Evolutionary conservation across 306 rosid species (phyloP).

Genomic region (Rosa chinensis): DNA sequence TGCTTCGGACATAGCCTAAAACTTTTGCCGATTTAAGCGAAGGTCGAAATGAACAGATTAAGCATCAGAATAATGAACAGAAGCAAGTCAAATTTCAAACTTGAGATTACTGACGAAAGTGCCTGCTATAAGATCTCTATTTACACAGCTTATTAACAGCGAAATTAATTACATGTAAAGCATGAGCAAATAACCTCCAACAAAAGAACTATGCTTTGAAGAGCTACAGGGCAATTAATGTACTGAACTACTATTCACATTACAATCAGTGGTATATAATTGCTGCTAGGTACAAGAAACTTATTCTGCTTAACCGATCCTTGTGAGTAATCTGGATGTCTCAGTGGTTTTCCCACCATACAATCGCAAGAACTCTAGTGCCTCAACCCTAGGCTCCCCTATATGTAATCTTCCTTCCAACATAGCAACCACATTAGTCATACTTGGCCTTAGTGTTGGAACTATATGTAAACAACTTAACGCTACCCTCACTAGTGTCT

Average conservation of each 20-base stretch:
- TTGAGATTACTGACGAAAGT: background rate
- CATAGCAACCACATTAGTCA: constrained; percentile 29
- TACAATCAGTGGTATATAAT: background rate
- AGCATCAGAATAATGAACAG: no score
- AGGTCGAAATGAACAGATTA: background rate
- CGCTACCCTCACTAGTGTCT: constrained; percentile 22
- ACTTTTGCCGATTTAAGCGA: background rate
- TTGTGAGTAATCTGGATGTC: background rate
- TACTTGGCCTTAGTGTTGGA: constrained; percentile 24
- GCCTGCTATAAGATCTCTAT: background rate
- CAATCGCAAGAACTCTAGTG: constrained; percentile 20
- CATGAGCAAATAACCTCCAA: background rate
- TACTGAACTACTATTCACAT: background rate
- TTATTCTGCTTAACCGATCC: background rate
- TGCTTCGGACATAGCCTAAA: background rate
- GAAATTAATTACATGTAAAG: background rate
- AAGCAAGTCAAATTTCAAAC: no score
- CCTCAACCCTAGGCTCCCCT: constrained; percentile 19
- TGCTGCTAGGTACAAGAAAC: background rate
- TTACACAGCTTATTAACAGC: background rate
- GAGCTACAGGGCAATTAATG: background rate
- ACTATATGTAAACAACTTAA: constrained; percentile 27
- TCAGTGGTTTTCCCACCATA: constrained; percentile 12
- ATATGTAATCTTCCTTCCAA: constrained; percentile 24
- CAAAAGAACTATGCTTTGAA: background rate